phyloP scores from a whole-genome alignment of 2,329 filamentous ascomycete genomes.

The Podosphaera aphanis region DNA sequence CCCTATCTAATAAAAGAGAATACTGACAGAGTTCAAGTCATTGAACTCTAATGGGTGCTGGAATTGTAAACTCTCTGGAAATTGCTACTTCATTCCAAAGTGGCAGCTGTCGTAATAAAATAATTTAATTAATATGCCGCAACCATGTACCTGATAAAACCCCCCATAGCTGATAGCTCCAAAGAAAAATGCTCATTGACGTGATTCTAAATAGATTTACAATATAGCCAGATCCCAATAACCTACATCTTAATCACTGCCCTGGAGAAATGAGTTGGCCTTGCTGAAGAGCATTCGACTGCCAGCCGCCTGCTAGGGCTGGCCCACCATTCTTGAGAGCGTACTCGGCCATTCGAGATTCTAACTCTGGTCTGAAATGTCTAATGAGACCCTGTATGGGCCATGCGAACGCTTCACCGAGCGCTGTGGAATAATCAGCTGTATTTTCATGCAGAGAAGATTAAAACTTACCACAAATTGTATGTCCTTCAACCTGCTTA shows the following conservation, averaged over 20 bases:
- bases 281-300: slow-evolving; percentile 46
- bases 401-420: slow-evolving; percentile 97
- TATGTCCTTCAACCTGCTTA: slow-evolving; percentile 98
- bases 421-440: slow-evolving; percentile 25
- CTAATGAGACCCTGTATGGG: slow-evolving; percentile 94
- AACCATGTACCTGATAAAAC: no score
- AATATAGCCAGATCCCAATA: background rate
- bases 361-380: slow-evolving; percentile 90
- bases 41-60: no score
- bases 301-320: slow-evolving; percentile 72
- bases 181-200: no score
- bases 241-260: slow-evolving; percentile 34
- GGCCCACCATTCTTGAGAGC: slow-evolving; percentile 47
- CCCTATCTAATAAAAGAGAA: no score
- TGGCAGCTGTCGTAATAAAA: no score
- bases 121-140: no score
- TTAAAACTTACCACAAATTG: slow-evolving; percentile 59
- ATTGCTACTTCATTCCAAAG: no score
- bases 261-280: slow-evolving; percentile 75
- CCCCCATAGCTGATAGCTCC: no score
- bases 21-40: no score
- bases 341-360: slow-evolving; percentile 70
- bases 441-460: background rate
- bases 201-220: background rate
- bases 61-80: no score